Base-by-base conservation (phyloP, 2,329 filamentous ascomycete genomes). In the Dactylonectria macrodidyma region DNA sequence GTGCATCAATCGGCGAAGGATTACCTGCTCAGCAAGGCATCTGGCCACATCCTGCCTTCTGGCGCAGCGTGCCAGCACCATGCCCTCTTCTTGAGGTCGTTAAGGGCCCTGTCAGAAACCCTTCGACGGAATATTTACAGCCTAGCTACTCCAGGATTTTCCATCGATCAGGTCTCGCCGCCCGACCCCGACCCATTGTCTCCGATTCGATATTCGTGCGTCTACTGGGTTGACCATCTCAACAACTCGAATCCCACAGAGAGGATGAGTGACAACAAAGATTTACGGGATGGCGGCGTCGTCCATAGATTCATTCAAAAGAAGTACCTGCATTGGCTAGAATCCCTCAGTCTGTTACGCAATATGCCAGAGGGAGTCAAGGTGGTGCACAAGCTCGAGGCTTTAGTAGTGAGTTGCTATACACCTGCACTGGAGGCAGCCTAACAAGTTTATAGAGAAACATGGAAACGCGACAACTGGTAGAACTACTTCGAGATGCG, bases 1-100 rank as follows among this genome's bases (percentile, higher is more conserved):
- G 26, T 30, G 26, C 26, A 30, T 70, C 79, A 84, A 62, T 84
- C 83, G 5, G 84, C 82, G 0, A 83, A 84, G 67, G 83, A 85
- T 19, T 83, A 76, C 67, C 63, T 86, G 2, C 34, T 52, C 83
- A 46, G 70, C 24, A 66, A 75, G 6, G 71, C 69, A 59, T 59
- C 56, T 5, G 19, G 60, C n/a, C 50, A 67, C 14, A 71, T 83
- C 7, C 80, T 82, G 44, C 76, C 78, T 7, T 56, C n/a, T 30
- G 77, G 80, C 2, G 38, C 56, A 4, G 47, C 62, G 22, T 44
- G 71, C 3, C 65, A 72, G 16, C 80, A 85, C 61, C 46, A 74
- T 16, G 5, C 2, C 0, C 78, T 85, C 7, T 79, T 82, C 57
- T 73, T 62, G 3, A 73, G 70, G 26, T 85, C 81, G 4, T 62